Conservation (phyloP, 2,329 filamentous ascomycete genomes). For the Epichloe coenophiala region DNA sequence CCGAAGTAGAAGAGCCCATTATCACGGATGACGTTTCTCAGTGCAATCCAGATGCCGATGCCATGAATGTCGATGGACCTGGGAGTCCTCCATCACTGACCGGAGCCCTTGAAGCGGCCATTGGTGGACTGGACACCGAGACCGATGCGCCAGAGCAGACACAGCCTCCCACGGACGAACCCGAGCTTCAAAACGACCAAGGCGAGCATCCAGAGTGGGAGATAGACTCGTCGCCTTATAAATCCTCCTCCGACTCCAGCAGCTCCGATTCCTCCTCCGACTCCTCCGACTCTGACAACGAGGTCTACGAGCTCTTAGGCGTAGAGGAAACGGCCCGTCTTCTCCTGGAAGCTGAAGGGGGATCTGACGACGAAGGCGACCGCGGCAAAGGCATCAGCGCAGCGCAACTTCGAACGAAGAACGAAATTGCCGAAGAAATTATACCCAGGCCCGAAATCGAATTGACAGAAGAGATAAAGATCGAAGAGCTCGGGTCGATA, state of each 20-base stretch:
- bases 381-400: slow-evolving; percentile 24
- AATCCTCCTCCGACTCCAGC: slow-evolving; percentile 49
- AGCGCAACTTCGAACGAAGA: slow-evolving; percentile 59
- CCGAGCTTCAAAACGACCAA: slow-evolving; percentile 19
- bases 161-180: slow-evolving; percentile 3
- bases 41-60: slow-evolving; percentile 9
- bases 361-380: slow-evolving; percentile 64
- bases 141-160: slow-evolving; percentile 6
- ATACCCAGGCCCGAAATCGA: slow-evolving; percentile 63
- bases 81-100: slow-evolving; percentile 25
- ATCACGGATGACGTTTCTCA: not conserved
- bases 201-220: slow-evolving; percentile 67
- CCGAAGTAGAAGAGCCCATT: not conserved
- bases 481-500: slow-evolving; percentile 62
- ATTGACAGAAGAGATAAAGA: slow-evolving; percentile 64
- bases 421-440: slow-evolving; percentile 57
- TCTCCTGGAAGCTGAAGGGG: slow-evolving; percentile 74
- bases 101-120: slow-evolving; percentile 29
- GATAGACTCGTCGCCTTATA: slow-evolving; percentile 61
- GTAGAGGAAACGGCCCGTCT: slow-evolving; percentile 74
- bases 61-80: slow-evolving; percentile 25
- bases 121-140: slow-evolving; percentile 21
- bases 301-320: slow-evolving; percentile 59
- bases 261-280: slow-evolving; percentile 46
- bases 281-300: slow-evolving; percentile 41